phyloP scores from a whole-genome alignment of 2,329 filamentous ascomycete species.

The Coniella lustricola region DNA sequence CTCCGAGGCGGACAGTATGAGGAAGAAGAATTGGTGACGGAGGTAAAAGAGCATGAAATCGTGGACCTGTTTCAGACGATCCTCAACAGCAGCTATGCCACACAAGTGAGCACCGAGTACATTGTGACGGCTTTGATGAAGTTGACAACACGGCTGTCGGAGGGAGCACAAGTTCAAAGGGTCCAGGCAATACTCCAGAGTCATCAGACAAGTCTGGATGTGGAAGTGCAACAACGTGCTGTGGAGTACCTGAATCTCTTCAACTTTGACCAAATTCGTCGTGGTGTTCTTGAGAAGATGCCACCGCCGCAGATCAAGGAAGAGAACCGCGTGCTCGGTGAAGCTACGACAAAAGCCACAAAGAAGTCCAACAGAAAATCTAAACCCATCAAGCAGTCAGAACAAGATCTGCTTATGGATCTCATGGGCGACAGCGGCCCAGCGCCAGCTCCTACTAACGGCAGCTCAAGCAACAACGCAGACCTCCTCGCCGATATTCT shows the following conservation, averaged over 20 bases:
- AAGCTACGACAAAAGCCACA: constrained; percentile 57
- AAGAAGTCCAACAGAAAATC: constrained; percentile 66
- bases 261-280: constrained; percentile 75
- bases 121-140: constrained; percentile 95
- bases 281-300: constrained; percentile 95
- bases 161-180: constrained; percentile 78
- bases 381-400: constrained; percentile 73
- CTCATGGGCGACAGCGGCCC: constrained; percentile 77
- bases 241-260: constrained; percentile 97
- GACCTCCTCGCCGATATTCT: constrained; percentile 90
- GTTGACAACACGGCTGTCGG: constrained; percentile 78
- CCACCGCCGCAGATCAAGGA: constrained; percentile 94
- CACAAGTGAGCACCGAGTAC: constrained; percentile 87
- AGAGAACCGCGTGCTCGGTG: constrained; percentile 82
- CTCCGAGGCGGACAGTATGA: constrained; percentile 85
- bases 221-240: constrained; percentile 92
- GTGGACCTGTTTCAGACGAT: constrained; percentile 90
- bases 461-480: constrained; percentile 60
- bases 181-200: constrained; percentile 69
- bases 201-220: constrained; percentile 80
- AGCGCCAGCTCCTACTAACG: constrained; percentile 45
- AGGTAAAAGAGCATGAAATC: constrained; percentile 80
- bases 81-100: constrained; percentile 89
- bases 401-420: constrained; percentile 86
- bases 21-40: constrained; percentile 77